These are phyloP conservation scores for Lecanicillium sp. DNA, from an alignment of 2,329 filamentous ascomycete genomes.

Conservation along the genomic window DNA sequence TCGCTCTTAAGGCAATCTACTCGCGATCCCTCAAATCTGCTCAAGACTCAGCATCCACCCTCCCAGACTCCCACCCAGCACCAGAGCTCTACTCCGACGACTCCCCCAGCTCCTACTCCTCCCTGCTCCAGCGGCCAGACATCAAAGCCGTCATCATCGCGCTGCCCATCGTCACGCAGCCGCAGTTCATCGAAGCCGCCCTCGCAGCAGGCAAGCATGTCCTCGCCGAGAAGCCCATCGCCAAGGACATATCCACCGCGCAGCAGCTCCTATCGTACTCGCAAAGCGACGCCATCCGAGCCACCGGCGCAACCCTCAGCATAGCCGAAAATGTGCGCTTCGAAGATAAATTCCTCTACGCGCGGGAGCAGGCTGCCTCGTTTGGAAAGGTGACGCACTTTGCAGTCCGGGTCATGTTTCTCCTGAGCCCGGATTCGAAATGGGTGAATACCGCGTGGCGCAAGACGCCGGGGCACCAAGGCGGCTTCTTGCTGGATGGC, in stretches of 20 bases:
- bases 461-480: slow-evolving; percentile 61
- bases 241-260: slow-evolving; percentile 43
- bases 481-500: slow-evolving; percentile 68
- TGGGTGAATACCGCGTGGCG: slow-evolving; percentile 53
- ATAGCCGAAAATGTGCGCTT: slow-evolving; percentile 71
- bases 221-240: slow-evolving; percentile 61
- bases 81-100: slow-evolving; percentile 50
- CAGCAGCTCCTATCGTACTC: slow-evolving; percentile 30
- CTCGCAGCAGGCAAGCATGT: slow-evolving; percentile 62
- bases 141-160: slow-evolving; percentile 47
- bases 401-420: slow-evolving; percentile 25
- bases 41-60: slow-evolving; percentile 31
- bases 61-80: slow-evolving; percentile 18
- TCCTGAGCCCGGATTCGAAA: slow-evolving; percentile 29
- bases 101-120: slow-evolving; percentile 36
- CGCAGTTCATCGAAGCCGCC: slow-evolving; percentile 47
- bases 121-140: slow-evolving; percentile 45
- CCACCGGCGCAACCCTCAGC: slow-evolving; percentile 34
- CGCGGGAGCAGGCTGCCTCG: slow-evolving; percentile 29
- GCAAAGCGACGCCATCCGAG: slow-evolving; percentile 15
- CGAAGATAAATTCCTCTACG: slow-evolving; percentile 45
- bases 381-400: slow-evolving; percentile 37
- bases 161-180: slow-evolving; percentile 56
- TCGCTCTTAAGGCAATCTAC: slow-evolving; percentile 57
- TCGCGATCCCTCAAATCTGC: slow-evolving; percentile 54